Evolutionary conservation across 768 basidiomycete species (phyloP), one percentile per base, ranked within the genome.

Genomic region (Peribolospora kevripleyi): DNA sequence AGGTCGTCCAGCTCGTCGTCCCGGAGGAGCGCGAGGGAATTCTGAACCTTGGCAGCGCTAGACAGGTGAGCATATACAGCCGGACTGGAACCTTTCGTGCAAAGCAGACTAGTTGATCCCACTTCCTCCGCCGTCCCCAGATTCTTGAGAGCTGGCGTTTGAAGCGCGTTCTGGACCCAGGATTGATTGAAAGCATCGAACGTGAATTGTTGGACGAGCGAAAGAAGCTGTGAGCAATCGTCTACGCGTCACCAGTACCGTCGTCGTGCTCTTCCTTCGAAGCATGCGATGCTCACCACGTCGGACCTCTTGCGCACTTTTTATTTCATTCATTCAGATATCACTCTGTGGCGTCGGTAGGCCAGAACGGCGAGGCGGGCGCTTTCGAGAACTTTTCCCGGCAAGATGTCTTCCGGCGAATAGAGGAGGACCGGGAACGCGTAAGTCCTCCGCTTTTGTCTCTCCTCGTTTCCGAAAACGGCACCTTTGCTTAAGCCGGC

Each of bases 391-490:
- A 62, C 46, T 71, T 72, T 59, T 69, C 69, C 0, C 61, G 63
- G 8, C 64, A 58, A 55, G 71, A 72, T 56, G 70, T 68, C 54
- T 53, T 72, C 3, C 58, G 68, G 0, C 62, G 71, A 14, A 71
- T 72, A 66, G 71, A 72, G 49, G 70, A 72, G 55, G 71, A 72
- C 57, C 64, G 71, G 13, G 71, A 72, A 55, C 61, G 71, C 6
- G 69, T 68, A 46, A 54, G 66, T 59, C 36, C 43, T 13, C 39
- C 13, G 48, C 50, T 42, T 42, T 10, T 7, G 9, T 14, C 37
- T 40, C 50, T 43, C 47, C n/a, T 11, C 41, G 1, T 6, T 36
- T 46, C 8, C 6, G 14, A 36, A 13, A 13, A 45, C 42, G 8
- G 5, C 40, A 52, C 3, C n/a, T 49, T 40, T 43, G 42, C 56